phyloP scores from a whole-genome alignment of 352 stramenopile genomes.

The Plasmopara viticola region DNA sequence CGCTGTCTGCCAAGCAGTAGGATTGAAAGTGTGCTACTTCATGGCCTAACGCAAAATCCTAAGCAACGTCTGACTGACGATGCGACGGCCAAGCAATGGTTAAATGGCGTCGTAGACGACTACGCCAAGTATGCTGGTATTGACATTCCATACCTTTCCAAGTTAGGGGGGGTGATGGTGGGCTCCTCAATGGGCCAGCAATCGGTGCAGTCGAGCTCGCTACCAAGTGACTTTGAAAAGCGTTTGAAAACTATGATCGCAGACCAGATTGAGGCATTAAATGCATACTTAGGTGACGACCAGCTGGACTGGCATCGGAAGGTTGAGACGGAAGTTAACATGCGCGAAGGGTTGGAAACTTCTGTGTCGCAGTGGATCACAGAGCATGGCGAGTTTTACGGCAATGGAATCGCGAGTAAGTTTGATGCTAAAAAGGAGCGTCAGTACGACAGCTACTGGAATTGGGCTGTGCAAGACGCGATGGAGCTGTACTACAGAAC shows the following conservation, averaged over 20 bases:
- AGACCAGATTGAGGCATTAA: conserved; percentile 46
- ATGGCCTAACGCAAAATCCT: conserved; percentile 59
- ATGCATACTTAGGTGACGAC: conserved; percentile 44
- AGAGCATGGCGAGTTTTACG: conserved; percentile 59
- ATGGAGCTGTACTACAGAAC: conserved; percentile 59
- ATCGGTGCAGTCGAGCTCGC: conserved; percentile 23
- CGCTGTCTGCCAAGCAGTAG: conserved; percentile 63
- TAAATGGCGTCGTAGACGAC: conserved; percentile 71
- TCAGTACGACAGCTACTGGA: conserved; percentile 78
- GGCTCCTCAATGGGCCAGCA: conserved; percentile 26
- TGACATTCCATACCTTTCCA: conserved; percentile 49
- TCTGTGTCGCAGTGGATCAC: conserved; percentile 40
- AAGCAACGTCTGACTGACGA: conserved; percentile 66
- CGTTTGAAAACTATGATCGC: conserved; percentile 50
- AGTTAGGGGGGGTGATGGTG: conserved; percentile 30
- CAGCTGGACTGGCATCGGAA: conserved; percentile 45
- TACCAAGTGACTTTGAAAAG: conserved; percentile 47
- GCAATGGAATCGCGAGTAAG: conserved; percentile 41
- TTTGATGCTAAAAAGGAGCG: conserved; percentile 72
- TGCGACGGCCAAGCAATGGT: conserved; percentile 64
- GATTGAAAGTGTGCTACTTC: conserved; percentile 75
- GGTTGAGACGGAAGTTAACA: conserved; percentile 39
- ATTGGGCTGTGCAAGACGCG: conserved; percentile 68
- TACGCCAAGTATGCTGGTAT: conserved; percentile 60
- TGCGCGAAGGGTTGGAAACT: conserved; percentile 53